Percentiles rank a stretch among this genome's conserved stretches.
phyloP scores from a whole-genome alignment of 208 protist genomes.

The Naegleria gruberi region DNA sequence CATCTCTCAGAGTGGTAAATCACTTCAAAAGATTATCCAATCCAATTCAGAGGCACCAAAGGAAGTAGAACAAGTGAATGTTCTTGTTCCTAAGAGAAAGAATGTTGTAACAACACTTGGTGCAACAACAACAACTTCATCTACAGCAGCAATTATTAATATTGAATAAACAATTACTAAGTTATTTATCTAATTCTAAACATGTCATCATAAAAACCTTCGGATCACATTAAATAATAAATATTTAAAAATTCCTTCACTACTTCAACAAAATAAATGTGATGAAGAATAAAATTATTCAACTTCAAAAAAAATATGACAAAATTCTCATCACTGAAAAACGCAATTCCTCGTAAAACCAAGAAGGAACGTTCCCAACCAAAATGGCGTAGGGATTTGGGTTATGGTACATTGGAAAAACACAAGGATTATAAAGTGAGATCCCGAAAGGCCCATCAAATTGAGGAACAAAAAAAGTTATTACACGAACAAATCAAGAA shows the following conservation, averaged over 20 bases:
- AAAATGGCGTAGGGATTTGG: neutral
- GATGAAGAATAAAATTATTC: too few relatives aligned
- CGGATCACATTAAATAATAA: too few relatives aligned
- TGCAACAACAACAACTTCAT: too few relatives aligned
- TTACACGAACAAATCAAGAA: neutral
- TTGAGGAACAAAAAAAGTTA: neutral
- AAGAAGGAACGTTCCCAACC: neutral
- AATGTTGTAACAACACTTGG: too few relatives aligned
- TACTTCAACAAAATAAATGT: too few relatives aligned
- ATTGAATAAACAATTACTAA: too few relatives aligned
- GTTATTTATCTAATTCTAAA: too few relatives aligned
- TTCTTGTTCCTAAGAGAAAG: neutral
- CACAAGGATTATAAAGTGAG: neutral
- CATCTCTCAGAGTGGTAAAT: neutral
- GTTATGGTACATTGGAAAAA: slow-evolving; percentile 10
- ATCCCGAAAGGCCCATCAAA: slow-evolving; percentile 5
- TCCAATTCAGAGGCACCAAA: neutral
- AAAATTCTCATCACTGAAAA: slow-evolving; percentile 16
- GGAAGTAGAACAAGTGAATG: neutral
- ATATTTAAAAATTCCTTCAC: too few relatives aligned
- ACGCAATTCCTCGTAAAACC: neutral
- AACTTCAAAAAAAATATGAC: slow-evolving; percentile 15
- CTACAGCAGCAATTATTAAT: too few relatives aligned
- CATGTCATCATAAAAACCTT: too few relatives aligned
- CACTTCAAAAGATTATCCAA: neutral